Evolutionary conservation across 345 rosid species (phyloP).

Genomic region (Brassica nigra): DNA sequence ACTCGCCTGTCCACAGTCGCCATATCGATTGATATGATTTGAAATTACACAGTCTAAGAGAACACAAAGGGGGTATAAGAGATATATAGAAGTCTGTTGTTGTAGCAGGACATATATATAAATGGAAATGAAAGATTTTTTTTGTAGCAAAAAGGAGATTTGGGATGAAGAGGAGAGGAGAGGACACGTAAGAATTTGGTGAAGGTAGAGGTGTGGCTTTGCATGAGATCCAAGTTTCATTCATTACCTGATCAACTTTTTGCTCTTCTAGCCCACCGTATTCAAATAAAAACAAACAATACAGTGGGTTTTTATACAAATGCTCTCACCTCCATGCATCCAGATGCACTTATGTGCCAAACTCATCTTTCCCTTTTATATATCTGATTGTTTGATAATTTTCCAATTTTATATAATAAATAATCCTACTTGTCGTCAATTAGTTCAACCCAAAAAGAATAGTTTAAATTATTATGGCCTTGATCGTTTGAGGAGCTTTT

Average conservation of each 20-base stretch:
- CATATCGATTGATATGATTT: constrained; percentile 19
- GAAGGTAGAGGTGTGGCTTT: constrained; percentile 40
- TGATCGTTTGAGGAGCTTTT: too few species aligned
- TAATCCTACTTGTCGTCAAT: background rate
- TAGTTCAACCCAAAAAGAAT: background rate
- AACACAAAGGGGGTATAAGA: background rate
- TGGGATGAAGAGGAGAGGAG: constrained; percentile 27
- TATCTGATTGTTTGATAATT: background rate
- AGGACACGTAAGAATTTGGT: constrained; percentile 36
- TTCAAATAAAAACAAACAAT: constrained; percentile 14
- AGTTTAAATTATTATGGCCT: background rate
- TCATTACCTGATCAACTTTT: constrained; percentile 22
- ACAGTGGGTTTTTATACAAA: constrained; percentile 13
- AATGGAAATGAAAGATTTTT: background rate
- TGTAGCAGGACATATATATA: background rate
- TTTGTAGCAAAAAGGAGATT: background rate
- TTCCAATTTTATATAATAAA: background rate
- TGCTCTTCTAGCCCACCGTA: constrained; percentile 23
- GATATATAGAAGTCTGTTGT: background rate
- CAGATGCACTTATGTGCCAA: background rate
- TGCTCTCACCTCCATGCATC: background rate
- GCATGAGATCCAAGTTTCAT: constrained; percentile 43
- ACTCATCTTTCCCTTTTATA: background rate
- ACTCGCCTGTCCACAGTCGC: constrained; percentile 37
- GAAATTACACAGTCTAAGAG: background rate